These are phyloP conservation scores for Grammothele lineata DNA, from an alignment of 768 basidiomycete species.

Conservation along the genomic window DNA sequence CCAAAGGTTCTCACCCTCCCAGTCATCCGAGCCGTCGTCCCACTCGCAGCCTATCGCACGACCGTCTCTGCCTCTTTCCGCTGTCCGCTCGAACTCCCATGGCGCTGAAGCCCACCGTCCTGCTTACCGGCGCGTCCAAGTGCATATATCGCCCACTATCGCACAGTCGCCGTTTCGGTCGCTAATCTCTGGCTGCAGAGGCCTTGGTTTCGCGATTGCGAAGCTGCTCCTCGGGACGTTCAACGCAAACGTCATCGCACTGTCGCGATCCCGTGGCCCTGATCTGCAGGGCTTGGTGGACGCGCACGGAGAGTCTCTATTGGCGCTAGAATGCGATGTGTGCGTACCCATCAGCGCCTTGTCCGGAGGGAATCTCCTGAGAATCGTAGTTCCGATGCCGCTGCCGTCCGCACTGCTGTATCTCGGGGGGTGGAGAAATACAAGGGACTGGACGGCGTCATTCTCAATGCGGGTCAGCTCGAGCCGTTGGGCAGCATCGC, in stretches of 20 bases:
- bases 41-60: constrained; percentile 2
- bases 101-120: constrained; percentile 50
- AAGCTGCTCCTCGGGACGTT: constrained; percentile 59
- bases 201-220: constrained; percentile 79
- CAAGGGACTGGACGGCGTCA: constrained; percentile 65
- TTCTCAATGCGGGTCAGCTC: constrained; percentile 82
- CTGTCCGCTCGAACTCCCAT: constrained; percentile 4
- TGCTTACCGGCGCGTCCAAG: constrained; percentile 88
- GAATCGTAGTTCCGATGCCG: constrained; percentile 50
- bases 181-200: constrained; percentile 30
- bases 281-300: constrained; percentile 53
- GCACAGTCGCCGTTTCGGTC: constrained; percentile 1
- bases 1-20: constrained; percentile 8
- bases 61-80: not conserved
- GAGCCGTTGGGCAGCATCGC: constrained; percentile 63
- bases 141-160: constrained; percentile 25
- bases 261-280: constrained; percentile 67
- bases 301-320: constrained; percentile 37
- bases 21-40: constrained; percentile 7
- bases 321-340: constrained; percentile 70
- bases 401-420: constrained; percentile 54
- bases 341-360: constrained; percentile 36
- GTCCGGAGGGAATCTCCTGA: not conserved
- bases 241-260: constrained; percentile 65
- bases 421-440: constrained; percentile 46